A percentile compares a stretch with the other conserved stretches of the same genome.
phyloP scores from a whole-genome alignment of 108 stramenopile genomes.

The Stephanodiscus minutulus region DNA sequence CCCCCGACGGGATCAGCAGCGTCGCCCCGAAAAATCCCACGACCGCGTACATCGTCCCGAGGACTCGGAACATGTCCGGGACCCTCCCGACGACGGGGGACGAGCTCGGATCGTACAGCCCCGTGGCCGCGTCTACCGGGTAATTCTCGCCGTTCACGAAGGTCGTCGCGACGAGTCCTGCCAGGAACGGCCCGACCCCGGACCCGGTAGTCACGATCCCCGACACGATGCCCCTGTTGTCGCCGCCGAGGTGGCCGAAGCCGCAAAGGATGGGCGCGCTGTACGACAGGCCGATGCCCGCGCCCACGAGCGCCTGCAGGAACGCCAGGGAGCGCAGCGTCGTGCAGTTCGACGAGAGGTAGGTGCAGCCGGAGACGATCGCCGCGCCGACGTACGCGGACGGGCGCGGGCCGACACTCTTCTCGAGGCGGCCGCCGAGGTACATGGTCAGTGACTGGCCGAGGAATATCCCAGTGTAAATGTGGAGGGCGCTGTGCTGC shows the following conservation, averaged over 20 bases:
- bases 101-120: constrained; percentile 40
- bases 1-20: constrained; percentile 29
- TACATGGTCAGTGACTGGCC: constrained; percentile 54
- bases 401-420: constrained; percentile 34
- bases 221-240: constrained; percentile 49
- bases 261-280: constrained; percentile 47
- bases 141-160: constrained; percentile 49
- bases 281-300: constrained; percentile 50
- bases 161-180: constrained; percentile 44
- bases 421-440: constrained; percentile 45
- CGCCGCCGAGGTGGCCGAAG: constrained; percentile 42
- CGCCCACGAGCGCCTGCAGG: constrained; percentile 40
- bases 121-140: constrained; percentile 38
- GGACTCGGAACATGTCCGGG: constrained; percentile 43
- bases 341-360: constrained; percentile 35
- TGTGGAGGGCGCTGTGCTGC: constrained; percentile 38
- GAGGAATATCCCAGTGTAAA: constrained; percentile 46
- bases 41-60: constrained; percentile 41
- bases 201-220: constrained; percentile 52
- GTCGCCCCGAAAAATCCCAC: constrained; percentile 44
- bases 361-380: constrained; percentile 40
- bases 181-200: constrained; percentile 45
- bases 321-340: constrained; percentile 23
- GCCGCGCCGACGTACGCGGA: constrained; percentile 36
- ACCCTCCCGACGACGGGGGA: constrained; percentile 47